phyloP scores from a whole-genome alignment of 352 stramenopile species.

The Thalassiosira livingstoniorum region DNA sequence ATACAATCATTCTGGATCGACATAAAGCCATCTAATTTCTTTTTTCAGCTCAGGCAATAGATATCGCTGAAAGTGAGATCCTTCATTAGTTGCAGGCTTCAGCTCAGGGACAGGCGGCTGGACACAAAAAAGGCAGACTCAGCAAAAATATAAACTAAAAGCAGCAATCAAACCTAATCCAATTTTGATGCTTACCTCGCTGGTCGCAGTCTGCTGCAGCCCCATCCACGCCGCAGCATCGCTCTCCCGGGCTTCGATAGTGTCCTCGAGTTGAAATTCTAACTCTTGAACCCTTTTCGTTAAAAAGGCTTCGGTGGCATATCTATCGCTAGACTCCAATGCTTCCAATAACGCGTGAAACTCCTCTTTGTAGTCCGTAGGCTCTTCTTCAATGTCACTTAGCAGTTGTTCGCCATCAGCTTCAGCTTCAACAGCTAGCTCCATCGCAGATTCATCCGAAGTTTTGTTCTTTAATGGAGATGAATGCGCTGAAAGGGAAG shows the following conservation, averaged over 20 bases:
- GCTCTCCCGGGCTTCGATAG: background rate
- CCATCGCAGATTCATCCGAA: too few relatives aligned
- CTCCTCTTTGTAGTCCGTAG: background rate
- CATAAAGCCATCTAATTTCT: background rate
- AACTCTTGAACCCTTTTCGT: slow-evolving; percentile 2
- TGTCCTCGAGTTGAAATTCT: background rate
- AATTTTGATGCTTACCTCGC: background rate
- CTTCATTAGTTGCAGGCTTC: background rate
- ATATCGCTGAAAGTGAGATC: background rate
- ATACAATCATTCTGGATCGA: too few relatives aligned
- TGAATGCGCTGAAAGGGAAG: too few relatives aligned
- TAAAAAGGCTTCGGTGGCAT: background rate
- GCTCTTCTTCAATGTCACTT: background rate
- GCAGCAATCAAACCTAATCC: background rate
- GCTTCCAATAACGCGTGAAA: background rate
- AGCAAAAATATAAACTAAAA: background rate
- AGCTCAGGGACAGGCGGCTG: background rate
- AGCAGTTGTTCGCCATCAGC: background rate
- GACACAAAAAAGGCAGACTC: background rate
- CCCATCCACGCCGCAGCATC: background rate
- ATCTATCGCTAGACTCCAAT: slow-evolving; percentile 1
- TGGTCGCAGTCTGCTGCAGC: background rate
- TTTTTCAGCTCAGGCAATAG: background rate
- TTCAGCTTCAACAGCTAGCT: background rate
- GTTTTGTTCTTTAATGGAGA: too few relatives aligned